These are phyloP conservation scores for Exophiala bonariae DNA, from an alignment of 2,329 filamentous ascomycete species.

Conservation along the genomic window DNA sequence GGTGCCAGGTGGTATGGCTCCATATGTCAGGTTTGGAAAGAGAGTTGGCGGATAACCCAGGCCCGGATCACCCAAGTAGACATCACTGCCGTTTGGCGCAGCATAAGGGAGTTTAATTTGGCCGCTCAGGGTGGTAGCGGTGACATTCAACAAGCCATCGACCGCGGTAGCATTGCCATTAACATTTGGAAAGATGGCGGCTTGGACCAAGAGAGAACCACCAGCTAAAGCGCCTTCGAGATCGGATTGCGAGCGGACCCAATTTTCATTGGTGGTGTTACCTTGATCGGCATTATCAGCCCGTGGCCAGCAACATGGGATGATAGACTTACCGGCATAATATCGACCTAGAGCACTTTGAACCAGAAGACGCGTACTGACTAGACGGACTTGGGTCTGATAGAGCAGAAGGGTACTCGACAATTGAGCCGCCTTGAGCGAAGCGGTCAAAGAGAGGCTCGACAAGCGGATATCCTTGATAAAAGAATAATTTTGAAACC, in stretches of 20 bases:
- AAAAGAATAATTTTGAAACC: slow-evolving; percentile 62
- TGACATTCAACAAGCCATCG: slow-evolving; percentile 65
- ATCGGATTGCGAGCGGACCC: slow-evolving; percentile 62
- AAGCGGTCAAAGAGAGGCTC: slow-evolving; percentile 74
- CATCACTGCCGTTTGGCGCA: slow-evolving; percentile 56
- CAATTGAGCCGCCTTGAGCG: slow-evolving; percentile 81
- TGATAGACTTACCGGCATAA: slow-evolving; percentile 36
- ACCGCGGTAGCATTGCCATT: slow-evolving; percentile 43
- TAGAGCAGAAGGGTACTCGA: slow-evolving; percentile 76
- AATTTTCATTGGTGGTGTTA: slow-evolving; percentile 61
- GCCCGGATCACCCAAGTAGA: slow-evolving; percentile 61
- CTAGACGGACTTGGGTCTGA: slow-evolving; percentile 70
- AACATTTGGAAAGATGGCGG: slow-evolving; percentile 70
- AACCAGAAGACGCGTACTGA: slow-evolving; percentile 63
- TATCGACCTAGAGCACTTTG: slow-evolving; percentile 54
- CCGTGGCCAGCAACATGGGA: not conserved
- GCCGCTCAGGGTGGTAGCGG: slow-evolving; percentile 47
- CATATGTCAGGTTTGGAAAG: slow-evolving; percentile 77
- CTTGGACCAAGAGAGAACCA: slow-evolving; percentile 66
- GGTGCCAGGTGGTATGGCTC: slow-evolving; percentile 22
- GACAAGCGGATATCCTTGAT: slow-evolving; percentile 58
- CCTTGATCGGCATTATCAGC: slow-evolving; percentile 31
- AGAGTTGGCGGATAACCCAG: slow-evolving; percentile 70
- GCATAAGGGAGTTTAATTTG: slow-evolving; percentile 63
- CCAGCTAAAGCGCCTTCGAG: slow-evolving; percentile 67